phyloP scores from a whole-genome alignment of 1,139 yeast species.

The Kazachstania sp. region DNA sequence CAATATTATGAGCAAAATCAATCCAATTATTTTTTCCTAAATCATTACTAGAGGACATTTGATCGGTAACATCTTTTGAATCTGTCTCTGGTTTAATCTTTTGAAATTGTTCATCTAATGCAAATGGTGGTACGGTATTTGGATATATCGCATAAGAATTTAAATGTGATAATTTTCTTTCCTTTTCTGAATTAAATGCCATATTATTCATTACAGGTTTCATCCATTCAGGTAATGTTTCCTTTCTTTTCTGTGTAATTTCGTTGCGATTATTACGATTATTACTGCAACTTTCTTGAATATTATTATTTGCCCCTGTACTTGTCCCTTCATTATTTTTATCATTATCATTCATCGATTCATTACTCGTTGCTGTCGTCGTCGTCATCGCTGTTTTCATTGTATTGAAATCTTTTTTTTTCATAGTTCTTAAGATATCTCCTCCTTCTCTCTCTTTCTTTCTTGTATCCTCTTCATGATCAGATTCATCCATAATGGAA shows the following conservation, averaged over 20 bases:
- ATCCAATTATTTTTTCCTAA: conserved; percentile 16
- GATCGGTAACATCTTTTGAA: no score
- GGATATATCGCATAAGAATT: conserved; percentile 27
- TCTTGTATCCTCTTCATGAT: no score
- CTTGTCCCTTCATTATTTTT: background rate
- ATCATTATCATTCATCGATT: background rate
- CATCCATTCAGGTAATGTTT: background rate
- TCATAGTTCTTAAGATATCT: no score
- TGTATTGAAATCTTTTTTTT: no score
- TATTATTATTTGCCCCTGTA: background rate
- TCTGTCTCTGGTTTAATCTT: conserved; percentile 5
- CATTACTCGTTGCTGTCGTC: no score
- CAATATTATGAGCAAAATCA: conserved; percentile 19
- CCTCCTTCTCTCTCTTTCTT: no score
- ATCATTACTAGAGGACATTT: background rate
- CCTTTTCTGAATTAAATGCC: background rate
- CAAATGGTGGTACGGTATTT: conserved; percentile 31
- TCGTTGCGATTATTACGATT: no score
- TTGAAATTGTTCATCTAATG: conserved; percentile 19
- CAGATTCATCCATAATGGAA: no score
- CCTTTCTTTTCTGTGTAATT: background rate
- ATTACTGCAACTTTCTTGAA: background rate
- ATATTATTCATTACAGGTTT: background rate
- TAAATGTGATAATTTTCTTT: conserved; percentile 6
- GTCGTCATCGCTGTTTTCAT: no score